Base-by-base conservation (phyloP, 2,329 filamentous ascomycete genomes). In the Drechslerella coelobrocha region DNA sequence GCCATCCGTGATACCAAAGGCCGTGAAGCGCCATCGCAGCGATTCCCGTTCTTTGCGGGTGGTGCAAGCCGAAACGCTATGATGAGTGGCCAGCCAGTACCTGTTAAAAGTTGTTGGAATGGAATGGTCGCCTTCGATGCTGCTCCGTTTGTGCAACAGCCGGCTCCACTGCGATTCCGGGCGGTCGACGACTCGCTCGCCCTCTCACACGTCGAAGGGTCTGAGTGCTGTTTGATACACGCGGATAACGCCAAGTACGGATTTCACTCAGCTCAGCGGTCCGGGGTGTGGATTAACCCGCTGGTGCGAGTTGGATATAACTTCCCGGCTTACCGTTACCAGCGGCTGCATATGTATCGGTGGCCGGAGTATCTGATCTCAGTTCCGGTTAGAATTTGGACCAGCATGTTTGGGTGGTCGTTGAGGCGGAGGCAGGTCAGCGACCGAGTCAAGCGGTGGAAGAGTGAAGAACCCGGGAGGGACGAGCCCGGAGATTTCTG, bases 171-270 rank as follows among this genome's bases (percentile, higher is more conserved):
- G 0, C 81, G 79, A n/a, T 90, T 90, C 78, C 85, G 88, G 8
- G 87, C 83, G 2, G 81, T 89, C 21, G 76, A 84, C 0, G 88
- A 90, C 75, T 83, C 82, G 2, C 83, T 93, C 0, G 85, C 85
- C 1, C 75, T 78, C 6, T 75, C 80, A 24, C 88, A 90, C 75
- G 81, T 92, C 24, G 90, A 92, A 78, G 89, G 83, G n/a, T 89
- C 86, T 12, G 89, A 92, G 78, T 92, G 89, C 80, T 92, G 90
- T 78, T 83, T 92, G 56, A 86, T 91, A 60, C 89, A 91, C 76
- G 85, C 85, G 1, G 89, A 91, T 75, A 91, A 90, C 74, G 84
- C 84, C 1, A 78, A 86, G 2, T 82, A 82, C 14, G 63, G 74
- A 45, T 57, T 45, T 17, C 21, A 43, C 24, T 55, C 55, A n/a